Evolutionary conservation across 257 asterid species (phyloP), one percentile per base, ranked within the genome.

Genomic region (Verbascum thapsus): DNA sequence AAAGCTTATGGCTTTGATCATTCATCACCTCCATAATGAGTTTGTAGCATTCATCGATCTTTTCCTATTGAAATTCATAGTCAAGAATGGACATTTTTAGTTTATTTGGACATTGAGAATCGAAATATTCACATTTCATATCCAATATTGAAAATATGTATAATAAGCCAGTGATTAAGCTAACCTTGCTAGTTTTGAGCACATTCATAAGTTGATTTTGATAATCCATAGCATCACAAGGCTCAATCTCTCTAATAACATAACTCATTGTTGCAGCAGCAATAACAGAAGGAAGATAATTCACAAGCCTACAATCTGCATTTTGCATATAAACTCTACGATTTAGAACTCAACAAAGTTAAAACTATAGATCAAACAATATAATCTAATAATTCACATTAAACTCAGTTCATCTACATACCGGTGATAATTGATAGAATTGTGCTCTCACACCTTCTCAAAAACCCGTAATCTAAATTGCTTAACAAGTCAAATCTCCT

Each of bases 401-500:
- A 42, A 11, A 53, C 42, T 10, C 22, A 39, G 15, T 38, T 18
- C 51, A 55, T 68, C 58, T 26, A 37, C 89, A 63, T 78, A 90
- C 98, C 96, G 34, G 82, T 61, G 69, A 88, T 67, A 12, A 83
- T 52, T 22, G 77, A 79, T 71, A 88, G 87, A 70, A 90, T 42
- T 44, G 82, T 60, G 41, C 64, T 69, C 80, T 83, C 91, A 64
- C 95, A 90, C 50, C 79, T 73, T 66, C 45, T 70, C 44, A 74
- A 72, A 49, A 90, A 81, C 59, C 83, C 90, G 65, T 70, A 78
- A 61, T 80, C 85, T 42, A 70, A 75, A 48, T 78, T 69, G 22
- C 18, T 58, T 58, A 64, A 64, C 68, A 80, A 75, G 56, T n/a
- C n/a, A n/a, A n/a, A n/a, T n/a, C n/a, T n/a, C n/a, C n/a, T n/a